Evolutionary conservation across 139 green algal genomes (phyloP).

Genomic region (Asterochloris sp.): DNA sequence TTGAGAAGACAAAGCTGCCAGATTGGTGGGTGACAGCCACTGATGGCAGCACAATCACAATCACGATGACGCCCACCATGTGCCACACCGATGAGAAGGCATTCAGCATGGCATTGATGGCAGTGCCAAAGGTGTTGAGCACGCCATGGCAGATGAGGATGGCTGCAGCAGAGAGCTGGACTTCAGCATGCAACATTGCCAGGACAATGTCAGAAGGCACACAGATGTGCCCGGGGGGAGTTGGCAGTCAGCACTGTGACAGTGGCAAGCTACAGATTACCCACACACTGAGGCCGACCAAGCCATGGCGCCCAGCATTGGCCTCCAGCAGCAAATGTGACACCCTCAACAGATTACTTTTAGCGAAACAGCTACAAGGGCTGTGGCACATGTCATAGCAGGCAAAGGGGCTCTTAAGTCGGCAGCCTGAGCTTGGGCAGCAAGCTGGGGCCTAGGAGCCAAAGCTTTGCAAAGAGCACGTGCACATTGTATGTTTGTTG

Average conservation of each 20-base stretch:
- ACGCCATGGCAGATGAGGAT: slow-evolving; percentile 33
- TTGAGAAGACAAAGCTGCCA: slow-evolving; percentile 34
- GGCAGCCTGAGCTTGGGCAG: too few species aligned
- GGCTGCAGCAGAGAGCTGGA: background rate
- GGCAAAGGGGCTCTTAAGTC: too few species aligned
- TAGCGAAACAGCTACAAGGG: too few species aligned
- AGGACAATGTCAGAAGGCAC: background rate
- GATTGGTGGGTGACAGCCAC: slow-evolving; percentile 31
- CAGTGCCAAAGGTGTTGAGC: slow-evolving; percentile 36
- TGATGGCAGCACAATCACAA: slow-evolving; percentile 35
- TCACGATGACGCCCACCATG: slow-evolving; percentile 30
- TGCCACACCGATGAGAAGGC: slow-evolving; percentile 44
- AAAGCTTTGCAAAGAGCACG: too few species aligned
- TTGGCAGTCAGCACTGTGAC: background rate
- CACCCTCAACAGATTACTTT: too few species aligned
- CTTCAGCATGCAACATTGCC: background rate
- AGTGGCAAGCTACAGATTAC: background rate
- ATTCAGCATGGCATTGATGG: slow-evolving; percentile 28
- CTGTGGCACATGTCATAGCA: too few species aligned
- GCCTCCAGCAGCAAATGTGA: too few species aligned
- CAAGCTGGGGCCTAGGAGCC: too few species aligned
- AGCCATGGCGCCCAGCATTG: background rate
- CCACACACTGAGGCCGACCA: background rate
- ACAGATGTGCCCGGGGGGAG: background rate
- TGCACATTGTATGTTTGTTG: background rate